Percentiles rank a stretch among this genome's conserved stretches.
Conservation (phyloP, 148 eudicot genomes). For the Polygonum maritimum region DNA sequence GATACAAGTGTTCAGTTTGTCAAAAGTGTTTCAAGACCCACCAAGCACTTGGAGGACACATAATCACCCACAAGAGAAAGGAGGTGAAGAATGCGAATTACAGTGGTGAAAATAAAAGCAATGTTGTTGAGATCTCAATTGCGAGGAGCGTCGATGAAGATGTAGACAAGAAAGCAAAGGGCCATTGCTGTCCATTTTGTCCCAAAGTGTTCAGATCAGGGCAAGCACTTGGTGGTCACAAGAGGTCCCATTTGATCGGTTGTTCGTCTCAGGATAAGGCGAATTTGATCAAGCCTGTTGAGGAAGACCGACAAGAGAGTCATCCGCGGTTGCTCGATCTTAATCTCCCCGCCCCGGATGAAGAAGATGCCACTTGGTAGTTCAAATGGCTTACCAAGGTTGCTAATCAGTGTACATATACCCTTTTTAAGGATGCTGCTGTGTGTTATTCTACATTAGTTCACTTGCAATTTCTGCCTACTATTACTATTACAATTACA, state of each 20-base stretch:
- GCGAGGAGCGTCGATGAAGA: not conserved
- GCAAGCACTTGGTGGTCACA: slow-evolving; percentile 74
- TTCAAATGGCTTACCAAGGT: not conserved
- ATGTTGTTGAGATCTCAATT: not conserved
- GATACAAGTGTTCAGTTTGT: slow-evolving; percentile 46
- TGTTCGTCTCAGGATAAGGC: not conserved
- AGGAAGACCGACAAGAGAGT: not conserved
- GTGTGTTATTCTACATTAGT: not conserved
- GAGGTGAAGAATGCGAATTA: slow-evolving; percentile 1
- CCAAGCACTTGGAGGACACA: slow-evolving; percentile 64
- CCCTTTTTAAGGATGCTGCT: not conserved
- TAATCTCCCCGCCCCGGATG: slow-evolving; percentile 55
- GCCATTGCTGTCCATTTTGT: slow-evolving; percentile 55
- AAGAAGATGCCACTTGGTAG: slow-evolving; percentile 27
- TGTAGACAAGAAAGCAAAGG: slow-evolving; percentile 24
- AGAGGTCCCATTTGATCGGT: slow-evolving; percentile 49
- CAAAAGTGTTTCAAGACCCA: slow-evolving; percentile 39
- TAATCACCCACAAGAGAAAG: slow-evolving; percentile 37
- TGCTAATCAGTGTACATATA: not conserved
- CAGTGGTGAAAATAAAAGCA: not conserved
- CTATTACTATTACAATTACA: not conserved
- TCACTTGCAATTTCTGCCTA: not conserved
- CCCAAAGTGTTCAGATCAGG: slow-evolving; percentile 46
- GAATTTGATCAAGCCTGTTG: not conserved
- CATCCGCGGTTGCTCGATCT: slow-evolving; percentile 32